These are phyloP conservation scores for Pseudogymnoascus sp. DNA, from an alignment of 2,329 filamentous ascomycete genomes.

Conservation along the genomic window DNA sequence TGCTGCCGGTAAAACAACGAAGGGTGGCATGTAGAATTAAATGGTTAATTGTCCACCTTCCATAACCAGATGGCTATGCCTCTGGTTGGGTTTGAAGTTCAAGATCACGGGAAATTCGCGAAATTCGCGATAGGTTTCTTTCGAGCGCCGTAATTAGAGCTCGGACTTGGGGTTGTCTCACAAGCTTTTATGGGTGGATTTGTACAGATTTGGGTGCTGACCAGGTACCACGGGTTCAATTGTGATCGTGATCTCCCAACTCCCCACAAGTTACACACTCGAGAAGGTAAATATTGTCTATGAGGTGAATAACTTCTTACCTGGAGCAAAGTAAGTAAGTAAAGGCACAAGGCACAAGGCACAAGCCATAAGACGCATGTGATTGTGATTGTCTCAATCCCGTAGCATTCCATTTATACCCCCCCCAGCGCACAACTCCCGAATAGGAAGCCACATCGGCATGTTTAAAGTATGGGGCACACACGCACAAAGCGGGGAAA, in stretches of 20 bases:
- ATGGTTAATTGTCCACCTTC: not conserved
- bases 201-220: not conserved
- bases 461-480: slow-evolving; percentile 7
- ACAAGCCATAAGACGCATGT: not conserved
- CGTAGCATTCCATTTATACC: not conserved
- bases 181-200: slow-evolving; percentile 8
- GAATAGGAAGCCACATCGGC: slow-evolving; percentile 6
- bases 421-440: not conserved
- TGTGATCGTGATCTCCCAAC: not conserved
- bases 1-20: slow-evolving; percentile 4
- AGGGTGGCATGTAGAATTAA: slow-evolving; percentile 8
- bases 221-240: slow-evolving; percentile 3
- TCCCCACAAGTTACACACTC: not conserved
- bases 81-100: not conserved
- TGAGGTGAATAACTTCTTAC: not conserved
- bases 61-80: not conserved
- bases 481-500: not conserved
- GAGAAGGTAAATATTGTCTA: not conserved
- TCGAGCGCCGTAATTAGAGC: not conserved
- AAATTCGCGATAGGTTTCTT: not conserved
- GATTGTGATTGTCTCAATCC: not conserved
- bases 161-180: not conserved
- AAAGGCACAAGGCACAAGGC: not conserved
- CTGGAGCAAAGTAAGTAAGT: not conserved
- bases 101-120: not conserved